Percentiles rank a stretch among this genome's conserved stretches.
phyloP scores from a whole-genome alignment of 1,284 basidiomycete genomes.

The Marasmius oreades region DNA sequence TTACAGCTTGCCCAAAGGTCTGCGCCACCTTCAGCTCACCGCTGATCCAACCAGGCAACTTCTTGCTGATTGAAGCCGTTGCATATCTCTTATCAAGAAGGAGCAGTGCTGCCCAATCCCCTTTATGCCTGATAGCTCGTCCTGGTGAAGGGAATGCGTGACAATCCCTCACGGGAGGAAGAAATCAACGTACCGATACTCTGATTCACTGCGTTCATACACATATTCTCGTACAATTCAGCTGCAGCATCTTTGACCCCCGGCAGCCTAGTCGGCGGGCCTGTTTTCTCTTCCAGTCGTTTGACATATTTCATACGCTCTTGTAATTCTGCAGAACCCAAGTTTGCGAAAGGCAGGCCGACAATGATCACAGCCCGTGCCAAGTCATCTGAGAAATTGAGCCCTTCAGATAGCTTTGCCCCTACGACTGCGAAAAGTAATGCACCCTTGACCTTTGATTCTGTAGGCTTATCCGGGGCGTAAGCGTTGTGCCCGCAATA shows the following conservation, averaged over 20 bases:
- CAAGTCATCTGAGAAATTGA: conserved; percentile 92
- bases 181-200: conserved; percentile 75
- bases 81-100: conserved; percentile 84
- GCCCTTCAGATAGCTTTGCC: conserved; percentile 94
- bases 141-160: conserved; percentile 42
- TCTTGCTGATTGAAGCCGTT: conserved; percentile 61
- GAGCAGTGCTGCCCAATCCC: conserved; percentile 83
- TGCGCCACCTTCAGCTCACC: conserved; percentile 58
- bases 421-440: conserved; percentile 92
- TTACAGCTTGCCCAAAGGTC: conserved; percentile 74
- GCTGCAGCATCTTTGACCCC: conserved; percentile 71
- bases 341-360: conserved; percentile 93
- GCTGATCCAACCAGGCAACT: conserved; percentile 88
- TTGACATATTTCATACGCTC: conserved; percentile 90
- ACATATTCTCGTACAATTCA: conserved; percentile 89
- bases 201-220: conserved; percentile 97
- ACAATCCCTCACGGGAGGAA: conserved; percentile 7
- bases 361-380: conserved; percentile 88
- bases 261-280: conserved; percentile 24
- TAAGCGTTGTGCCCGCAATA: background rate
- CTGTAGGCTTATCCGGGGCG: background rate
- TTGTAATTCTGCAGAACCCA: conserved; percentile 84
- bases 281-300: conserved; percentile 42
- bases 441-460: conserved; percentile 43
- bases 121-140: conserved; percentile 83